Percentiles rank a stretch among this genome's conserved stretches.
phyloP scores from a whole-genome alignment of 2,329 filamentous ascomycete genomes.

The Arthroderma sp. region DNA sequence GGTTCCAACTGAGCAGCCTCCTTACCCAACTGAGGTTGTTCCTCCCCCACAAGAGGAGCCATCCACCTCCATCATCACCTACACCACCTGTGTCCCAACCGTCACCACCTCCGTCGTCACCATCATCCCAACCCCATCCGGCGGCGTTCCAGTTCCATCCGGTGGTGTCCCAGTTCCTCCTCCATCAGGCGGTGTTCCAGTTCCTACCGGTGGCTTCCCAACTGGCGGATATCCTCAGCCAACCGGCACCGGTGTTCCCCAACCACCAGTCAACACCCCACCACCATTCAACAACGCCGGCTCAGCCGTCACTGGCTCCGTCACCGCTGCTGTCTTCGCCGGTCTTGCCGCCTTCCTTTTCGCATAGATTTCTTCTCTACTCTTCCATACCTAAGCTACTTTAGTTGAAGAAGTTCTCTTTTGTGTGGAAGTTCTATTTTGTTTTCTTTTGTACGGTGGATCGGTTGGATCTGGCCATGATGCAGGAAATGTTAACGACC shows the following conservation, averaged over 20 bases:
- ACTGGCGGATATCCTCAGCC: neutral
- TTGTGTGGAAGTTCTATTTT: too few species aligned
- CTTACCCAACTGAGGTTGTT: constrained; percentile 3
- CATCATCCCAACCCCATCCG: constrained; percentile 10
- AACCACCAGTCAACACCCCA: constrained; percentile 6
- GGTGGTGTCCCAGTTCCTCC: constrained; percentile 1
- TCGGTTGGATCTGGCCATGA: too few species aligned
- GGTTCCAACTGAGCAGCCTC: constrained; percentile 6
- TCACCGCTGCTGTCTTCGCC: constrained; percentile 18
- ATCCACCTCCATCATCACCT: constrained; percentile 30
- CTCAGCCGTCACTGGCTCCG: constrained; percentile 16
- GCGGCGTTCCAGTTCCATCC: constrained; percentile 6
- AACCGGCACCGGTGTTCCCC: neutral
- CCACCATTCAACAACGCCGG: constrained; percentile 20
- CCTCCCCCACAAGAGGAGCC: neutral
- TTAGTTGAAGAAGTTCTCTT: too few species aligned
- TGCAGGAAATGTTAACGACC: too few species aligned
- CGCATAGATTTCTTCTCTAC: constrained; percentile 16
- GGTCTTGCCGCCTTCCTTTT: constrained; percentile 19
- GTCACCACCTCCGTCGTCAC: constrained; percentile 10
- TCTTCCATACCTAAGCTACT: too few species aligned
- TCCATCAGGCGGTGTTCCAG: constrained; percentile 5
- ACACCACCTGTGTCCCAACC: constrained; percentile 36
- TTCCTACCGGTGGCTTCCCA: constrained; percentile 2
- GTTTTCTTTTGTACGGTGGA: too few species aligned